A percentile compares a stretch with the other conserved stretches of the same genome.
Conservation (phyloP, 2,329 filamentous ascomycete genomes). For the Calonectria henricotiae region DNA sequence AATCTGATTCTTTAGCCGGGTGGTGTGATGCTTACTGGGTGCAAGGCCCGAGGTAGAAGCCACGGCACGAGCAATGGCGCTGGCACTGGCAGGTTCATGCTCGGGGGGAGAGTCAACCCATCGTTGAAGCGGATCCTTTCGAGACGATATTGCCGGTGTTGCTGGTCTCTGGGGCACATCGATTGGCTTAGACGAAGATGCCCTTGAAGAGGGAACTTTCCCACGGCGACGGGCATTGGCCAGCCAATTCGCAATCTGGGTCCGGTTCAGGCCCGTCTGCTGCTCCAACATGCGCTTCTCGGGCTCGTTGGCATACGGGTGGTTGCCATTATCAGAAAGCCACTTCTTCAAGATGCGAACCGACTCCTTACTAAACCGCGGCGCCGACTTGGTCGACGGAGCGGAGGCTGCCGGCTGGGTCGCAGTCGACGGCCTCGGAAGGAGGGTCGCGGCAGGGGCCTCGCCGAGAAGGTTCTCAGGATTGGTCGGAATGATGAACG, state of each 20-base stretch:
- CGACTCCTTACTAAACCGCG: conserved; percentile 77
- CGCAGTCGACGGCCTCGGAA: not conserved
- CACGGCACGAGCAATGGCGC: conserved; percentile 52
- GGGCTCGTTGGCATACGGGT: conserved; percentile 87
- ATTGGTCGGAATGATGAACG: not conserved
- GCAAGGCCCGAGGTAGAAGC: conserved; percentile 39
- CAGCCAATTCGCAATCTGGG: conserved; percentile 91
- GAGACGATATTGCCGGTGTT: conserved; percentile 55
- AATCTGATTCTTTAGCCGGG: not conserved
- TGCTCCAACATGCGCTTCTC: conserved; percentile 83
- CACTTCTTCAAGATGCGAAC: conserved; percentile 84
- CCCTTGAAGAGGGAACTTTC: conserved; percentile 67
- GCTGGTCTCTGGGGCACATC: conserved; percentile 67
- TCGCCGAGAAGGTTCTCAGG: not conserved
- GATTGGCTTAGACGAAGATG: conserved; percentile 58
- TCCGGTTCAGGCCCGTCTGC: conserved; percentile 82
- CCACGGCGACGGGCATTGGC: conserved; percentile 86
- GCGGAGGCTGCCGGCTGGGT: not conserved
- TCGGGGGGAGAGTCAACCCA: conserved; percentile 55
- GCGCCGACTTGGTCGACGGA: conserved; percentile 23
- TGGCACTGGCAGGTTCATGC: conserved; percentile 53
- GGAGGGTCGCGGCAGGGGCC: not conserved
- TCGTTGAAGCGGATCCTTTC: conserved; percentile 49
- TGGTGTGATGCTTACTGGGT: conserved; percentile 22
- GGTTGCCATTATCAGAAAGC: conserved; percentile 81